A percentile compares a stretch with the other conserved stretches of the same genome.
Conservation (phyloP, 2,329 filamentous ascomycete genomes). For the Phoma sp. region DNA sequence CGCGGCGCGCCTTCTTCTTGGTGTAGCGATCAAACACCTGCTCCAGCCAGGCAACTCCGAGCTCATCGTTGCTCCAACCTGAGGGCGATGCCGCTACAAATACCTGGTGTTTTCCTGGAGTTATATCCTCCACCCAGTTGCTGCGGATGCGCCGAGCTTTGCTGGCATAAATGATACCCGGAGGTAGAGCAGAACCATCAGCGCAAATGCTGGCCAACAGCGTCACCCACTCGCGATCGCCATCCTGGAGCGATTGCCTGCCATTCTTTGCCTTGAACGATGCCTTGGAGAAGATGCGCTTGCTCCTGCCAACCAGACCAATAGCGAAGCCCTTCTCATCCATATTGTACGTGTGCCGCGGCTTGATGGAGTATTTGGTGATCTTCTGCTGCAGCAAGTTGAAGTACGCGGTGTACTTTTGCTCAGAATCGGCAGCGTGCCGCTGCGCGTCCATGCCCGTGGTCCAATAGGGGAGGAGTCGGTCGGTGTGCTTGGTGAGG, state of each 20-base stretch:
- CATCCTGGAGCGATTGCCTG: not conserved
- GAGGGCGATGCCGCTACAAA: no score
- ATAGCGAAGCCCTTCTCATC: no score
- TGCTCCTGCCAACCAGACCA: no score
- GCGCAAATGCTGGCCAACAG: not conserved
- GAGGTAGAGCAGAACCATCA: not conserved
- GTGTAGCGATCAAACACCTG: no score
- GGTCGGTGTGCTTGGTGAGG: conserved; percentile 5
- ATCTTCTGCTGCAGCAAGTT: not conserved
- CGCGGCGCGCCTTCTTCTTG: no score
- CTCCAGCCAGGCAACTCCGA: no score
- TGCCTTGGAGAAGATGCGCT: conserved; percentile 13
- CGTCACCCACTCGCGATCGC: conserved; percentile 8
- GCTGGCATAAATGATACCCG: not conserved
- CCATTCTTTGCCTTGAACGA: not conserved
- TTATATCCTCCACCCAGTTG: no score
- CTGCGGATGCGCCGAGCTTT: not conserved
- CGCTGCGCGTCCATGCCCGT: conserved; percentile 19
- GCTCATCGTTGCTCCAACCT: not conserved
- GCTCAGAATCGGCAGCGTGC: conserved; percentile 21
- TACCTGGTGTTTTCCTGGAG: no score
- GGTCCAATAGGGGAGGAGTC: conserved; percentile 20
- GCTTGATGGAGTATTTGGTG: not conserved
- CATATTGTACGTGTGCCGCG: no score
- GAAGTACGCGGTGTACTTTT: conserved; percentile 11